phyloP scores from a whole-genome alignment of 2,329 filamentous ascomycete genomes.

The Eutypa lata region DNA sequence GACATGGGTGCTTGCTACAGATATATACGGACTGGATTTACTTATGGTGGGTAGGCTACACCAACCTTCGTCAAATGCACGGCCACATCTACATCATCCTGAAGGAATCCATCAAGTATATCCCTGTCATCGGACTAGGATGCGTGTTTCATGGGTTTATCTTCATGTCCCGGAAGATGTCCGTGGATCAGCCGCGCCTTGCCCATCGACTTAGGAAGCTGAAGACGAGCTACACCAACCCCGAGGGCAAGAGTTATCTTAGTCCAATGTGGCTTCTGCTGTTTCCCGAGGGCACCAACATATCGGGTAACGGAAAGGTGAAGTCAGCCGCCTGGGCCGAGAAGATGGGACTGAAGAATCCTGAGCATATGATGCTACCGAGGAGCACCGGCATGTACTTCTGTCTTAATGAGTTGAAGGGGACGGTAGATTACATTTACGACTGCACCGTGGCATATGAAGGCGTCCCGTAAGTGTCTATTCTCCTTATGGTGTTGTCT shows the following conservation, averaged over 20 bases:
- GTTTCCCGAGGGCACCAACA: slow-evolving; percentile 85
- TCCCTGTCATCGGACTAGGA: slow-evolving; percentile 75
- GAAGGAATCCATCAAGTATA: slow-evolving; percentile 79
- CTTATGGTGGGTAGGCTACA: slow-evolving; percentile 92
- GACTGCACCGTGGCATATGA: slow-evolving; percentile 96
- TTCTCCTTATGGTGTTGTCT: too few relatives aligned
- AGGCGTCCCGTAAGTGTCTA: slow-evolving; percentile 70
- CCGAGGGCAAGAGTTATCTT: slow-evolving; percentile 51
- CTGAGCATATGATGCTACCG: slow-evolving; percentile 72
- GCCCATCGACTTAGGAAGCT: slow-evolving; percentile 71
- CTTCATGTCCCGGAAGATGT: slow-evolving; percentile 88
- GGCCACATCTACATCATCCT: slow-evolving; percentile 87
- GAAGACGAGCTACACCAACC: slow-evolving; percentile 53
- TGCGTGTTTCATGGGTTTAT: slow-evolving; percentile 89
- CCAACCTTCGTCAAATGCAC: slow-evolving; percentile 70
- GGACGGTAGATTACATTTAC: slow-evolving; percentile 77
- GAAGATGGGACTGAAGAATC: slow-evolving; percentile 70
- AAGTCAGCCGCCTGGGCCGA: slow-evolving; percentile 74
- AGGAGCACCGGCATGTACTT: slow-evolving; percentile 79
- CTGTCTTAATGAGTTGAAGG: slow-evolving; percentile 71
- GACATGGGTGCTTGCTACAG: slow-evolving; percentile 30
- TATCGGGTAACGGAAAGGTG: slow-evolving; percentile 65
- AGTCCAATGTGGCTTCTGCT: slow-evolving; percentile 89
- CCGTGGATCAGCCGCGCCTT: slow-evolving; percentile 72
- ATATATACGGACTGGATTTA: slow-evolving; percentile 92